These are phyloP conservation scores for Datisca glomerata DNA, from an alignment of 306 rosid genomes.

Conservation along the genomic window DNA sequence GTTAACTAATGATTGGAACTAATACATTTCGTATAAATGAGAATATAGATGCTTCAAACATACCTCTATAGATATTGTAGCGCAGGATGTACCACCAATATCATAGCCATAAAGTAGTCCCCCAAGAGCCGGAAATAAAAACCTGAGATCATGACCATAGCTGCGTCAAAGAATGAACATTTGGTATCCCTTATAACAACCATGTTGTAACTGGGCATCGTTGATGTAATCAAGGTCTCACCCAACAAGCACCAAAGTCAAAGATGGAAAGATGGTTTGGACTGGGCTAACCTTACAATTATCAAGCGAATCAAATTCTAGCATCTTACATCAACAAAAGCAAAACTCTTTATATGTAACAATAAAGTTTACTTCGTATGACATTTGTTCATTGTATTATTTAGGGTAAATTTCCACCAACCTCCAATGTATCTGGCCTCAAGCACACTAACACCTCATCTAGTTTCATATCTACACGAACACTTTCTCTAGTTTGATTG, in stretches of 20 bases:
- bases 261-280: neutral
- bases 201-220: neutral
- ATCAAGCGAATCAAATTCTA: neutral
- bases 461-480: no score
- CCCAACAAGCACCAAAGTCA: neutral
- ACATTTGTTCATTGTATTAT: no score
- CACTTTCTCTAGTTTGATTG: no score
- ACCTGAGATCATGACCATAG: constrained; percentile 51
- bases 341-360: no score
- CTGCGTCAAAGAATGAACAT: no score
- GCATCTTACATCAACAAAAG: neutral
- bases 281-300: neutral
- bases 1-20: no score
- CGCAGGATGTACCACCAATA: constrained; percentile 84
- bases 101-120: constrained; percentile 90
- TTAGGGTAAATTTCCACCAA: no score
- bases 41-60: no score
- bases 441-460: no score
- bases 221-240: neutral
- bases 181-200: neutral
- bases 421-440: no score
- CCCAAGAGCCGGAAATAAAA: constrained; percentile 92
- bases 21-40: no score
- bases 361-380: no score
- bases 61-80: constrained; percentile 75